A percentile compares a stretch with the other conserved stretches of the same genome.
Evolutionary conservation across 441 rosid species (phyloP).

Genomic region (Brassica hybrid): DNA sequence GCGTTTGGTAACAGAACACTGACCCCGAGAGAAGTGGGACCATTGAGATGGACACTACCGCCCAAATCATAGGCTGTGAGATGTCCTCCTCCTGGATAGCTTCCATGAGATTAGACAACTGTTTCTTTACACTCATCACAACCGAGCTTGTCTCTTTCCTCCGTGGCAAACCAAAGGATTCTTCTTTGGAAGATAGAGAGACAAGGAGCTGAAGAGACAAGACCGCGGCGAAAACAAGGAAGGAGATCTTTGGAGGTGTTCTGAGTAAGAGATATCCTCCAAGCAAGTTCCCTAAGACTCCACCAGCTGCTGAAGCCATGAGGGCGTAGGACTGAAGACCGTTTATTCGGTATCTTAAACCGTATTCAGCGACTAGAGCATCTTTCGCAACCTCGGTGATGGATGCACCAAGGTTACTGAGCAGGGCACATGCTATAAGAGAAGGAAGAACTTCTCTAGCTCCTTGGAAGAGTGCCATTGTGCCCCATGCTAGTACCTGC

Average conservation of each 20-base stretch:
- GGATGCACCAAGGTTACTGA: conserved; percentile 83
- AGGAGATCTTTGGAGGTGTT: conserved; percentile 54
- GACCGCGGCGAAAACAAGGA: conserved; percentile 56
- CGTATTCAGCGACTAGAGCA: conserved; percentile 87
- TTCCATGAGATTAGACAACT: conserved; percentile 55
- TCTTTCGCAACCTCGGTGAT: conserved; percentile 82
- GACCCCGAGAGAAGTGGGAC: conserved; percentile 80
- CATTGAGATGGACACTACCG: conserved; percentile 63
- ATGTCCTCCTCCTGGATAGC: conserved; percentile 59
- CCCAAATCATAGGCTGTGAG: conserved; percentile 62
- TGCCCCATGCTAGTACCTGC: conserved; percentile 83
- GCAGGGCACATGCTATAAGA: conserved; percentile 64
- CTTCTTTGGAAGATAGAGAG: conserved; percentile 54
- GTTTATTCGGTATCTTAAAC: conserved; percentile 52
- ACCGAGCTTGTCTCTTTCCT: conserved; percentile 42
- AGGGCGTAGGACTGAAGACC: conserved; percentile 77
- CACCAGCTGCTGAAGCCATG: conserved; percentile 84
- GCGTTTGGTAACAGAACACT: conserved; percentile 81
- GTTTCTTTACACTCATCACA: conserved; percentile 53
- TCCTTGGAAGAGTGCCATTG: conserved; percentile 60
- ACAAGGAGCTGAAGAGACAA: conserved; percentile 61
- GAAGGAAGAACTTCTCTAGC: conserved; percentile 65
- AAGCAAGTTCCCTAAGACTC: conserved; percentile 70
- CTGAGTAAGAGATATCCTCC: conserved; percentile 69
- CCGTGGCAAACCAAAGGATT: conserved; percentile 56